These are phyloP conservation scores for Monosporascus sp. DNA, from an alignment of 2,329 filamentous ascomycete species.

Conservation along the genomic window DNA sequence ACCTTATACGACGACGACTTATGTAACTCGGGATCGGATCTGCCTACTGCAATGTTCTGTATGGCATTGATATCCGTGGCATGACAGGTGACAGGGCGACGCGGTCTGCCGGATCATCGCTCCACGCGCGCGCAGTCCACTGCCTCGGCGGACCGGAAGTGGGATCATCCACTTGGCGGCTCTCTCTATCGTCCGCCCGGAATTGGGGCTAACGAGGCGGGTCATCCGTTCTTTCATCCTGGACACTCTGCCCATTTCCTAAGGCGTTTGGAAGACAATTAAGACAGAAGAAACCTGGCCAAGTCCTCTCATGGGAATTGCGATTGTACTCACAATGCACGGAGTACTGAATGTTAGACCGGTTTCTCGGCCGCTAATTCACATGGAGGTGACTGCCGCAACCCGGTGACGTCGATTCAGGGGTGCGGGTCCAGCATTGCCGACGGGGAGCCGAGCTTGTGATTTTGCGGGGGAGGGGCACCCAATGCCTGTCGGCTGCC, in stretches of 20 bases:
- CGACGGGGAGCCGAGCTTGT: slow-evolving; percentile 52
- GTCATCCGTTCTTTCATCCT: too few relatives aligned
- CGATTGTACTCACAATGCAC: too few relatives aligned
- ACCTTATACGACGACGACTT: background rate
- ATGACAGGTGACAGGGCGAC: background rate
- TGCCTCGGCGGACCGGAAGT: background rate
- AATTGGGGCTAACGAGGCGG: too few relatives aligned
- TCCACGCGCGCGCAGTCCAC: background rate
- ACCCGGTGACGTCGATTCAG: slow-evolving; percentile 1
- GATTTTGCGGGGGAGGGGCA: slow-evolving; percentile 45
- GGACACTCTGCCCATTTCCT: too few relatives aligned
- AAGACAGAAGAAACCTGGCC: too few relatives aligned
- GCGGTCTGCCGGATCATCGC: background rate
- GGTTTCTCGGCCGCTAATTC: too few relatives aligned
- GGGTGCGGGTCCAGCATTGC: slow-evolving; percentile 28
- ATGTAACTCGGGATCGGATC: background rate
- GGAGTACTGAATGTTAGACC: too few relatives aligned
- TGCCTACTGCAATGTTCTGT: background rate
- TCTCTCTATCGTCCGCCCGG: too few relatives aligned
- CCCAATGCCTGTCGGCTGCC: background rate
- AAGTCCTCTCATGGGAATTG: too few relatives aligned
- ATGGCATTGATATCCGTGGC: background rate
- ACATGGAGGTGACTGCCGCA: too few relatives aligned
- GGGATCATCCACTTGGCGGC: background rate
- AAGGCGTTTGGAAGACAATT: too few relatives aligned